Evolutionary conservation across 1,284 basidiomycete species (phyloP).

Genomic region (Ustilago bromivora): DNA sequence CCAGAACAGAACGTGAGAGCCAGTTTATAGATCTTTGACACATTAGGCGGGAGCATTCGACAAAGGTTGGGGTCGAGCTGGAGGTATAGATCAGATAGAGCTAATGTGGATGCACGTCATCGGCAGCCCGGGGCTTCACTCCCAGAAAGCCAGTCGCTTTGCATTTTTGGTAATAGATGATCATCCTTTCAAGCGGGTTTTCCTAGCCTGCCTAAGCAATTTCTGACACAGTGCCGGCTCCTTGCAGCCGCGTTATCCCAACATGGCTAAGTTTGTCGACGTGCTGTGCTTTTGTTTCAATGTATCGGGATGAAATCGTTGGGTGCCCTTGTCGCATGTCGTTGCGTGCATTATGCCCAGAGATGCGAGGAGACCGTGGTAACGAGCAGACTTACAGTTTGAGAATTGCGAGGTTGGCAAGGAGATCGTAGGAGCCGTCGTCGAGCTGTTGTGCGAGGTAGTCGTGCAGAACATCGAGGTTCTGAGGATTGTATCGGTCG

Average conservation of each 20-base stretch:
- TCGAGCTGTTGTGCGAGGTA: conserved; percentile 92
- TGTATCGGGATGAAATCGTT: background rate
- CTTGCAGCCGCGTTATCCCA: no score
- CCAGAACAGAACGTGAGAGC: background rate
- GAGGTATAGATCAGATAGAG: conserved; percentile 65
- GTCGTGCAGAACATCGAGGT: conserved; percentile 90
- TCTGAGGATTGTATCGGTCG: conserved; percentile 95
- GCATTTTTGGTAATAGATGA: conserved; percentile 42
- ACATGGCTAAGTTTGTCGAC: background rate
- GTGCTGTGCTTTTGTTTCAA: background rate
- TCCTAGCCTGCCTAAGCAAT: background rate
- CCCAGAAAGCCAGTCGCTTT: conserved; percentile 53
- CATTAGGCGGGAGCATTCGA: background rate
- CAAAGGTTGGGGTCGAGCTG: background rate
- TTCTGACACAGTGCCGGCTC: no score
- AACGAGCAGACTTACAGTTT: conserved; percentile 77
- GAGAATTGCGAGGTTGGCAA: conserved; percentile 89
- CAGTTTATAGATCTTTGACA: no score
- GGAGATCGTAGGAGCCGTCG: conserved; percentile 88
- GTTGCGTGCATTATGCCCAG: conserved; percentile 11
- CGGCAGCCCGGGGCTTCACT: conserved; percentile 57
- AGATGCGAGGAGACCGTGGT: background rate
- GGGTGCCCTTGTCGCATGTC: background rate
- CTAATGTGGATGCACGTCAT: conserved; percentile 66
- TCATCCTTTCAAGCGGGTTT: conserved; percentile 27